A percentile compares a stretch with the other conserved stretches of the same genome.
Conservation (phyloP, 2,329 filamentous ascomycete species). For the Sporothrix curviconia region DNA sequence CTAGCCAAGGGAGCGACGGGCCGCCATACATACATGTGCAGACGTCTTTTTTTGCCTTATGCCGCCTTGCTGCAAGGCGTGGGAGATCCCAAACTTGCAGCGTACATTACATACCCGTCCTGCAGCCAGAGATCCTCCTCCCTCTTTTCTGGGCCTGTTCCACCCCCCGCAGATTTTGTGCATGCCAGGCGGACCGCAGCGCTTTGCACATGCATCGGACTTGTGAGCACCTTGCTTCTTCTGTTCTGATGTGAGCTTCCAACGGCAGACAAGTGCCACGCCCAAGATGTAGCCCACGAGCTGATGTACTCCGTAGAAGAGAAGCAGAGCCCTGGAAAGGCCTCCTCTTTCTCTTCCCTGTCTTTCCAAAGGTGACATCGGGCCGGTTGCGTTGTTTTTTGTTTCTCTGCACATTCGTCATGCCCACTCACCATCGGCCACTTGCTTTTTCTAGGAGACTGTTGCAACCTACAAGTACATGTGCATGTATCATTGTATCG, state of each 20-base stretch:
- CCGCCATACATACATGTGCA: constrained; percentile 10
- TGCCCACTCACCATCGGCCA: background rate
- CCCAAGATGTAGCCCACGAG: no score
- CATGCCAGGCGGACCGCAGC: no score
- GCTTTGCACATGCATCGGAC: no score
- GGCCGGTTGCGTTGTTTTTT: constrained; percentile 2
- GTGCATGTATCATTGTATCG: no score
- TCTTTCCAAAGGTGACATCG: constrained; percentile 4
- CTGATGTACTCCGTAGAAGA: no score
- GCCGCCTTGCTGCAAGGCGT: background rate
- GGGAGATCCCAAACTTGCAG: constrained; percentile 13
- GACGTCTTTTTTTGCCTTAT: background rate
- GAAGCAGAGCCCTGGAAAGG: no score
- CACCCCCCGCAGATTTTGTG: no score
- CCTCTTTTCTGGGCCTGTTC: background rate
- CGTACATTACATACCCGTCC: constrained; percentile 13
- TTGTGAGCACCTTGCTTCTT: no score
- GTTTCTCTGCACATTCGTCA: background rate
- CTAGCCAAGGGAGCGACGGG: background rate
- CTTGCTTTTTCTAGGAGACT: background rate
- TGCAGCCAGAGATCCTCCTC: constrained; percentile 7
- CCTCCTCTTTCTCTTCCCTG: background rate
- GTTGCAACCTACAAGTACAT: background rate
- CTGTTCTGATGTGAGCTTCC: no score
- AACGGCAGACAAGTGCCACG: no score